Base-by-base conservation (phyloP, 495 filamentous ascomycete species). In the Aspergillus nanangensis region DNA sequence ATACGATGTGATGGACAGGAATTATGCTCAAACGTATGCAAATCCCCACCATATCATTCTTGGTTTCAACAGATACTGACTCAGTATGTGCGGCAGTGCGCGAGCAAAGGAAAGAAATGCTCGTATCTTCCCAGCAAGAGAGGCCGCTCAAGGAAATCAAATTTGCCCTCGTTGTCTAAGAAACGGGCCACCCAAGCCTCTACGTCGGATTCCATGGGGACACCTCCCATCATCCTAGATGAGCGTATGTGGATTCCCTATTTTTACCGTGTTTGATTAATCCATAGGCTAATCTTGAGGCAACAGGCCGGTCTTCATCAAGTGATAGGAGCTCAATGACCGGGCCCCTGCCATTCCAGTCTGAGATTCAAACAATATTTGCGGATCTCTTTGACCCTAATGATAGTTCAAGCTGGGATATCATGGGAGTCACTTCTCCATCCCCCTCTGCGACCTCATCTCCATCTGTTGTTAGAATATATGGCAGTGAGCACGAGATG, bases 1-100 rank as follows among this genome's bases (percentile, higher is more conserved):
- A 80, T 72, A 40, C 71, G 78, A 51, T 82, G 79, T 58, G 76
- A 78, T 58, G 77, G 77, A 32, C 71, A 78, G 45, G 68, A 71
- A 48, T 71, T 74, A 22, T 81, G 77, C 55, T 62, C 69, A 18
- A 81, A 76, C 61, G 78, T 81, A 71, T n/a, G n/a, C n/a, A n/a
- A n/a, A n/a, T n/a, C n/a, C n/a, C n/a, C n/a, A n/a, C n/a, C n/a
- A n/a, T n/a, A n/a, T n/a, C n/a, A n/a, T n/a, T n/a, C n/a, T n/a
- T n/a, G n/a, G n/a, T n/a, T n/a, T n/a, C n/a, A n/a, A n/a, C 25
- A 11, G 7, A 29, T 29, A 29, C 25, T 29, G 25, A 29, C 25
- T 29, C 25, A 11, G 11, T 7, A 7, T 11, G 7, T 7, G 5
- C 5, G 7, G 7, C 25, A 81, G 77, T 81, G 78, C 61, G 54